These are phyloP conservation scores for Alternaria tenuissima DNA, from an alignment of 2,329 filamentous ascomycete genomes.

Conservation along the genomic window DNA sequence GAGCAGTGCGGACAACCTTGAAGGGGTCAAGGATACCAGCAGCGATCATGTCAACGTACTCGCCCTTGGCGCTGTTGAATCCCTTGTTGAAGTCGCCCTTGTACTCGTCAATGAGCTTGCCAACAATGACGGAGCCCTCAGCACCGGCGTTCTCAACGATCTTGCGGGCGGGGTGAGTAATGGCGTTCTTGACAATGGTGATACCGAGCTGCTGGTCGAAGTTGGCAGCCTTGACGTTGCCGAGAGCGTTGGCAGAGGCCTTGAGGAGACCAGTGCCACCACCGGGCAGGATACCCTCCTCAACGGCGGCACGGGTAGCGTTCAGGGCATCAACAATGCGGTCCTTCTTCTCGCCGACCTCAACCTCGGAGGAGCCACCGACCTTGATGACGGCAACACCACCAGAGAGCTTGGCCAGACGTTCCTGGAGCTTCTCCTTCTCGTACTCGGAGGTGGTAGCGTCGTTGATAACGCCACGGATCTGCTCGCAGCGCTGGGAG, in stretches of 20 bases:
- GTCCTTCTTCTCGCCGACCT: conserved; percentile 99
- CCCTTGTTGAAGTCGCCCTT: conserved; percentile 96
- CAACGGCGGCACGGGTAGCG: conserved; percentile 95
- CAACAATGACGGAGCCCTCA: conserved; percentile 94
- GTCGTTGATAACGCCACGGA: conserved; percentile 94
- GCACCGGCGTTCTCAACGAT: conserved; percentile 98
- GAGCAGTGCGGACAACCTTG: conserved; percentile 98
- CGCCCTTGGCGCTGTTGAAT: conserved; percentile 94
- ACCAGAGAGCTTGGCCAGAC: conserved; percentile 97
- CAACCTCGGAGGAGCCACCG: conserved; percentile 94
- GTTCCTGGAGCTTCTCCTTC: conserved; percentile 99
- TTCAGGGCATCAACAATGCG: conserved; percentile 98
- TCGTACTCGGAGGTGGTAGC: conserved; percentile 97
- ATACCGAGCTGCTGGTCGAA: conserved; percentile 99
- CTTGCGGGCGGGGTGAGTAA: conserved; percentile 90
- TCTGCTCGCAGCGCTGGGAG: conserved; percentile 96
- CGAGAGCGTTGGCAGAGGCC: conserved; percentile 88
- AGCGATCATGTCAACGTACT: conserved; percentile 98
- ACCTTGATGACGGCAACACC: conserved; percentile 99
- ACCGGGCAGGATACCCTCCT: conserved; percentile 98
- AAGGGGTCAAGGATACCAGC: conserved; percentile 98
- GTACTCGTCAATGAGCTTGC: conserved; percentile 96
- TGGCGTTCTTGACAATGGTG: conserved; percentile 96
- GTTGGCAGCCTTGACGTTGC: conserved; percentile 85
- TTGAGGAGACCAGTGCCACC: conserved; percentile 98